A percentile compares a stretch with the other conserved stretches of the same genome.
phyloP scores from a whole-genome alignment of 176 grass and related monocot species.

The Elaeis guineensis region DNA sequence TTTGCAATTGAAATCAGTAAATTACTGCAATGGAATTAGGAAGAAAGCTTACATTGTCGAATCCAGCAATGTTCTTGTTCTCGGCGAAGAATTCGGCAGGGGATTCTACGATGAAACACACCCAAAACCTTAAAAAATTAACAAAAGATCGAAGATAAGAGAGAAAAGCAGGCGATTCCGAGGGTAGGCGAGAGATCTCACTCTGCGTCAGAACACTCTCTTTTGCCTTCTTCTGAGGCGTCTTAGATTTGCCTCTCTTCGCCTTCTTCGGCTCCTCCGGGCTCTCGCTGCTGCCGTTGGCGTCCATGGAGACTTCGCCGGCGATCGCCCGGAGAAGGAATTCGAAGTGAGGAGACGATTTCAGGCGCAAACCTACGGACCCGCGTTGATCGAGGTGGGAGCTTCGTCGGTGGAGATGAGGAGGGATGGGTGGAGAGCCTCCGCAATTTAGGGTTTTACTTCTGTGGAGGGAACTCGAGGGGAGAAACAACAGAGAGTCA shows the following conservation, averaged over 20 bases:
- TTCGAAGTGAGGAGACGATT: too few relatives aligned
- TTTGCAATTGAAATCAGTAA: too few relatives aligned
- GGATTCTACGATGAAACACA: constrained; percentile 55
- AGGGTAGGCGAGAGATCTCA: constrained; percentile 6
- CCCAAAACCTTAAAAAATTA: constrained; percentile 1
- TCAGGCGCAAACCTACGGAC: too few relatives aligned
- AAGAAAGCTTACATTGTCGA: constrained; percentile 69
- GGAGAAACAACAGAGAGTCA: too few relatives aligned
- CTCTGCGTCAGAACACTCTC: constrained; percentile 91
- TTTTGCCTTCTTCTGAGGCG: constrained; percentile 23
- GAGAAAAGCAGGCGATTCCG: background rate
- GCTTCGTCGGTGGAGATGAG: too few relatives aligned
- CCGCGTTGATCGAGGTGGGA: too few relatives aligned
- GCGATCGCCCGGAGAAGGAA: background rate
- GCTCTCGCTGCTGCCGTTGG: constrained; percentile 6
- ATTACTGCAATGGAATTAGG: too few relatives aligned
- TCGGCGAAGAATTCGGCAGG: constrained; percentile 91
- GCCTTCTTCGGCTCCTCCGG: constrained; percentile 27
- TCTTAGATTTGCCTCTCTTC: constrained; percentile 28
- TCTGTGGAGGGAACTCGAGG: too few relatives aligned
- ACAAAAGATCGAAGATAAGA: background rate
- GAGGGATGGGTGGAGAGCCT: too few relatives aligned
- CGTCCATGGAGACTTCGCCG: constrained; percentile 15
- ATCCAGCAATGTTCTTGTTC: constrained; percentile 96
- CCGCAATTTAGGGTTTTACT: too few relatives aligned